Evolutionary conservation across 2,329 filamentous ascomycete species (phyloP).

Genomic region (Pseudogymnoascus sp.): DNA sequence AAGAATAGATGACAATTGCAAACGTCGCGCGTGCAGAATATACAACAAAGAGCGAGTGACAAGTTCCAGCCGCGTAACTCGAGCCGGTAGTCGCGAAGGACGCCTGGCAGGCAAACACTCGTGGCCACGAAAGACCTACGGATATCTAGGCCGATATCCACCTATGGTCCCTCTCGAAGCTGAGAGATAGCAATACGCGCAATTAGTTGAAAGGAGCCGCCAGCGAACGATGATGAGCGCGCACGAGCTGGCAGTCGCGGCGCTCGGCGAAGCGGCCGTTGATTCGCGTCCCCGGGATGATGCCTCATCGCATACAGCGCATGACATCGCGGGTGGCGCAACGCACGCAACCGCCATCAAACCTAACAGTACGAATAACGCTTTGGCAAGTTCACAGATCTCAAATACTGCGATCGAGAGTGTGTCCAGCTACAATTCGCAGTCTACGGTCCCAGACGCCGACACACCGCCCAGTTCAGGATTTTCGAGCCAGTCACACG

Average conservation of each 20-base stretch:
- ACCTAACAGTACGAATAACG: slow-evolving; percentile 15
- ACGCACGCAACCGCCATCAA: slow-evolving; percentile 17
- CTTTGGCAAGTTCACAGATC: not conserved
- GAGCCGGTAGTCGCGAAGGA: not conserved
- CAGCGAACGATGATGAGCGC: slow-evolving; percentile 19
- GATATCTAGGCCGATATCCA: not conserved
- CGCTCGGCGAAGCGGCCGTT: slow-evolving; percentile 18
- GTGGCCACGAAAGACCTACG: not conserved
- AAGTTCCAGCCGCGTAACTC: not conserved
- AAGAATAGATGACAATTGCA: not conserved
- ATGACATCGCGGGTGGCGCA: slow-evolving; percentile 21
- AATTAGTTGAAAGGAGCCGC: not conserved
- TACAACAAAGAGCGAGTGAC: slow-evolving; percentile 1
- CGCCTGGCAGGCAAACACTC: not conserved
- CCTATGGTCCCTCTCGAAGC: not conserved
- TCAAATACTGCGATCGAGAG: not conserved
- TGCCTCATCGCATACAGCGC: slow-evolving; percentile 14
- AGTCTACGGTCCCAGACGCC: slow-evolving; percentile 13
- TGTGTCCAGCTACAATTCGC: slow-evolving; percentile 10
- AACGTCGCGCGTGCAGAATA: not conserved
- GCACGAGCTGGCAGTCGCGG: slow-evolving; percentile 23
- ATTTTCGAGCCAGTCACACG: slow-evolving; percentile 12
- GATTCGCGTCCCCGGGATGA: slow-evolving; percentile 14
- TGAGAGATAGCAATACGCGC: slow-evolving; percentile 3
- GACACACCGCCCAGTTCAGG: slow-evolving; percentile 8